Evolutionary conservation across 257 asterid species (phyloP), one percentile per base, ranked within the genome.

Genomic region (Catharanthus roseus): DNA sequence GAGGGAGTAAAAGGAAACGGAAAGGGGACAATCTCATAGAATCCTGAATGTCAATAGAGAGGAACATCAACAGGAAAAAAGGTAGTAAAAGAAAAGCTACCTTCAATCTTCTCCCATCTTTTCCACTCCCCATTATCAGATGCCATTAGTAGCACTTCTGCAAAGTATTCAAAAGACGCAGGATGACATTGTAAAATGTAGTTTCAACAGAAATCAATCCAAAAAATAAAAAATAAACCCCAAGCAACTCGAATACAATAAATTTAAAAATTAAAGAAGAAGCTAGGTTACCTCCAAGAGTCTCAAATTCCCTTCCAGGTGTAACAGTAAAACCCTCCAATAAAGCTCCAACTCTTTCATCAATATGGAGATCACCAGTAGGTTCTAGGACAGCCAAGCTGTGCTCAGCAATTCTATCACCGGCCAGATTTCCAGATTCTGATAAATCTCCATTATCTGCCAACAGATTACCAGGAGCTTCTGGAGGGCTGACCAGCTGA

Each of bases 381-480:
- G 81, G 73, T 56, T 77, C 80, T 38, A 78, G 61, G 50, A 78
- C 77, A 74, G 70, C 70, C 47, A 51, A 73, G 72, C 64, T 69
- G 65, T 80, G 81, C 28, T 77, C 81, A 31, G 81, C 64, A 41
- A 69, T 41, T 67, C 80, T 86, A 74, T 84, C 89, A 70, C 72
- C 76, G 42, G 41, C 73, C 77, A 44, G 78, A 62, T 64, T 80
- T 72, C 77, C 64, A 63, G 79, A 68, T 49, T 72, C 80, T 41
- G 77, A 74, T 44, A 71, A 72, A 68, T 83, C 91, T 42, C 87
- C 86, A 72, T 63, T 81, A 81, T 93, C 97, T 67, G 79, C 83
- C 86, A 85, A 83, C 75, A 88, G 66, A 88, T 95, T 95, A 76
- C 97, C 99, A 82, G 99, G 89, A 84, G 97, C 97, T 89, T 95